Evolutionary conservation across 768 basidiomycete species (phyloP).

Genomic region (Asterophora lycoperdoides): DNA sequence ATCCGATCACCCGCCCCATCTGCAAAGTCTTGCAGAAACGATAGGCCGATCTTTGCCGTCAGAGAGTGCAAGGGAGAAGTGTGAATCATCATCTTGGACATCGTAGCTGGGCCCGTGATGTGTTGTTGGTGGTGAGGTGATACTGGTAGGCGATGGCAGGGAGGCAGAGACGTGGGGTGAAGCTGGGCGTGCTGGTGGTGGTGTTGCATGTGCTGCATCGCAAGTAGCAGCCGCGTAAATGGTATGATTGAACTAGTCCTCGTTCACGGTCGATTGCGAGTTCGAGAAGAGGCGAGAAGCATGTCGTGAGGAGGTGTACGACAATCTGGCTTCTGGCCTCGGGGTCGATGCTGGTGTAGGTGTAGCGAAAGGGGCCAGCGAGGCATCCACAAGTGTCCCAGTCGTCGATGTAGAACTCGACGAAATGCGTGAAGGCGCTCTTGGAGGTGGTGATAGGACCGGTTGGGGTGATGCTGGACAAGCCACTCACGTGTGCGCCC

Average conservation of each 20-base stretch:
- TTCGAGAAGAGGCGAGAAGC: slow-evolving; percentile 6
- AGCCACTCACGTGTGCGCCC: not conserved
- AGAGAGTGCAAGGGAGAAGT: slow-evolving; percentile 37
- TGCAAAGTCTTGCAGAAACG: slow-evolving; percentile 51
- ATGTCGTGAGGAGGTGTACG: slow-evolving; percentile 5
- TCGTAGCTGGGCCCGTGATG: slow-evolving; percentile 15
- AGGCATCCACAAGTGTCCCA: not conserved
- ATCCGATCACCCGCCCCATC: slow-evolving; percentile 26
- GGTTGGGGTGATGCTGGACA: not conserved
- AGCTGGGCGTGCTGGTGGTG: not conserved
- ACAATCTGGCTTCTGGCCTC: not conserved
- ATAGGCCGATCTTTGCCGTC: slow-evolving; percentile 70
- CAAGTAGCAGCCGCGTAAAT: not conserved
- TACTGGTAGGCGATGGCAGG: not conserved
- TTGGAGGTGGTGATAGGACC: not conserved
- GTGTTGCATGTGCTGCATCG: slow-evolving; percentile 2
- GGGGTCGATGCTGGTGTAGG: not conserved
- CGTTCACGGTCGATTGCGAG: slow-evolving; percentile 4
- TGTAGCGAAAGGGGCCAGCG: not conserved
- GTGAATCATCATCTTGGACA: slow-evolving; percentile 14
- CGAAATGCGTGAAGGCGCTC: no score
- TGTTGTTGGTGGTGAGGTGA: slow-evolving; percentile 6
- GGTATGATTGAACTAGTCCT: not conserved
- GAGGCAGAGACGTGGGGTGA: not conserved
- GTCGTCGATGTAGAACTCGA: not conserved